Percentiles rank a stretch among this genome's conserved stretches.
phyloP scores from a whole-genome alignment of 768 basidiomycete genomes.

The Mrakia hoshinonis region DNA sequence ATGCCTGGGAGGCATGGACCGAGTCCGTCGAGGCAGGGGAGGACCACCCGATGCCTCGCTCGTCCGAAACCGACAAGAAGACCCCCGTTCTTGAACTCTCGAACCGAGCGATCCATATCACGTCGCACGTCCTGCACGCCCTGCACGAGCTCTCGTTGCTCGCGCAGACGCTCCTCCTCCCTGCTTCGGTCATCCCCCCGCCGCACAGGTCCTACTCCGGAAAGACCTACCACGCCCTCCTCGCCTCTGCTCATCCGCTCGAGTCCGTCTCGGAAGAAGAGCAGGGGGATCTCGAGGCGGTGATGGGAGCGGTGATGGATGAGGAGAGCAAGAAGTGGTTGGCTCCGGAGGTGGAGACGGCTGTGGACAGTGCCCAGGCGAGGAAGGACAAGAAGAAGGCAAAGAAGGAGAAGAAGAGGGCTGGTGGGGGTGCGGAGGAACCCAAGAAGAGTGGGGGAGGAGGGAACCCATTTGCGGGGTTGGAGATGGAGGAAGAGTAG shows the following conservation, averaged over 20 bases:
- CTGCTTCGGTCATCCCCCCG: background rate
- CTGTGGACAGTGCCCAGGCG: background rate
- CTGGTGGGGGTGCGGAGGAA: background rate
- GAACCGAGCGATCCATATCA: constrained; percentile 19
- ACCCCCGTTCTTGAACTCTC: constrained; percentile 4
- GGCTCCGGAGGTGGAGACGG: background rate
- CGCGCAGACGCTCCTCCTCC: constrained; percentile 21
- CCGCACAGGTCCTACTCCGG: constrained; percentile 23
- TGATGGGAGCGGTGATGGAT: constrained; percentile 8
- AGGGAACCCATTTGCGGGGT: background rate
- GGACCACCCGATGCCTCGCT: background rate
- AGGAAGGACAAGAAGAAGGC: constrained; percentile 19
- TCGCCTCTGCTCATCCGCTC: background rate
- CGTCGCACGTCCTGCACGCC: constrained; percentile 17
- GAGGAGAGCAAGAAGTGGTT: background rate
- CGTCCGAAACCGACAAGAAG: background rate
- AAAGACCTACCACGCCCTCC: constrained; percentile 7
- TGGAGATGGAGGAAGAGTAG: background rate
- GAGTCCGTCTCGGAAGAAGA: background rate
- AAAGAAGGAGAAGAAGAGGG: constrained; percentile 21
- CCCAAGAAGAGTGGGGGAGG: background rate
- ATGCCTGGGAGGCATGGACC: constrained; percentile 10
- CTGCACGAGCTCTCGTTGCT: constrained; percentile 21
- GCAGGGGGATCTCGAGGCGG: background rate
- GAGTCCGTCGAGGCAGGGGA: background rate